Evolutionary conservation across 2,329 filamentous ascomycete species (phyloP), one percentile per base, ranked within the genome.

Genomic region (Immersiporthe knoxdaviesiana): DNA sequence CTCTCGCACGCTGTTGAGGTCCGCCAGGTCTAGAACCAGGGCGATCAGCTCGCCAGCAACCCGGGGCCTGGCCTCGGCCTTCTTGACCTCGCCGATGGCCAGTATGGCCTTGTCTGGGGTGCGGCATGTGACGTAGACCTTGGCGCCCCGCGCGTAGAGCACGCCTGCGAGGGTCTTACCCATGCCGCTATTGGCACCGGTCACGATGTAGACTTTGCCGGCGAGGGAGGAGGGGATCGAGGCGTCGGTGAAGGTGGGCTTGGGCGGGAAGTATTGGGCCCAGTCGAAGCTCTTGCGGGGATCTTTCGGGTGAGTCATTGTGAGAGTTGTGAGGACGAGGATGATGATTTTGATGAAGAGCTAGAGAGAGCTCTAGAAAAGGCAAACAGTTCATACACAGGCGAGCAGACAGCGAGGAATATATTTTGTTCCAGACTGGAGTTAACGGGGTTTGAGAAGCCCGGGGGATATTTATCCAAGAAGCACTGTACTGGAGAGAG

Each of bases 121-220:
- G 18, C 41, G 41, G 18, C 41, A 47, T 6, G 41, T 47, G 41
- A 18, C 18, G 18, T 47, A 47, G 41, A 47, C 41, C 7, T 47
- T 47, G 41, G 41, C 41, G 18, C 41, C 41, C 18, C 41, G 16
- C 6, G 75, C 72, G 74, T 87, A 88, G n/a, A 88, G 79, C 8
- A 88, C 80, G 44, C 80, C 81, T 41, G 76, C 76, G 10, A 87
- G 77, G 72, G 86, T 83, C 61, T 80, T 78, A 30, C 85, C 85
- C 21, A 86, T 78, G 82, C 75, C 75, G 18, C 71, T 72, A 52
- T 75, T 75, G 61, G 30, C 14, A 24, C 2, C 65, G 44, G n/a
- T 39, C 10, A 27, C 32, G 27, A 37, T 41, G 32, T 41, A 67
- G 24, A 54, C 58, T 32, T 67, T 67, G 41, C 65, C 58, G 27